Conservation (phyloP, 495 filamentous ascomycete species). For the Penicillium bovifimosum region DNA sequence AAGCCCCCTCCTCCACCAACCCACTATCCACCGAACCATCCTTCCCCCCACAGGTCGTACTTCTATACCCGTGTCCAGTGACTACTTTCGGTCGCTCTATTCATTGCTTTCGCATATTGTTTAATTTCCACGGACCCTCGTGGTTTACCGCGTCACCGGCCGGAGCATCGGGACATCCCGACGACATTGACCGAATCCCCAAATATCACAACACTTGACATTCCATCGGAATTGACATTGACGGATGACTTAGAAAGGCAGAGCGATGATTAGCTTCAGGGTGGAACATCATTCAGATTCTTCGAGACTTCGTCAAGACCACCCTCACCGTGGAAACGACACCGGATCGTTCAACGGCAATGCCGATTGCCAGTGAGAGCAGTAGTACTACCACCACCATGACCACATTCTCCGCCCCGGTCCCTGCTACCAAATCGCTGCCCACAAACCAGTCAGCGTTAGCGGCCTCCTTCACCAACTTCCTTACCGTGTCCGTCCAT, state of each 20-base stretch:
- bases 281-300: constrained; percentile 46
- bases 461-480: constrained; percentile 53
- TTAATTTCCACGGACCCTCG: constrained; percentile 1
- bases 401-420: constrained; percentile 43
- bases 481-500: constrained; percentile 86
- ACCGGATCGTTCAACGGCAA: constrained; percentile 36
- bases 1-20: constrained; percentile 17
- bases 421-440: constrained; percentile 39
- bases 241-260: constrained; percentile 37
- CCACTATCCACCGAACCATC: constrained; percentile 7
- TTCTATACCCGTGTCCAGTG: not conserved
- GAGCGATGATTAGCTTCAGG: constrained; percentile 50
- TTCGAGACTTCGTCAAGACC: constrained; percentile 40
- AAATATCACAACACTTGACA: not conserved
- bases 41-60: constrained; percentile 4
- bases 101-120: constrained; percentile 4
- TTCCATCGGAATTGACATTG: constrained; percentile 14
- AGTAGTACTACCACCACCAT: constrained; percentile 42
- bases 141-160: constrained; percentile 1
- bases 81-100: not conserved
- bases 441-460: constrained; percentile 44
- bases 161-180: constrained; percentile 10
- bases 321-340: constrained; percentile 37
- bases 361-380: constrained; percentile 48
- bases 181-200: constrained; percentile 8